Evolutionary conservation across 148 eudicot species (phyloP).

Genomic region (Cornus kousa): DNA sequence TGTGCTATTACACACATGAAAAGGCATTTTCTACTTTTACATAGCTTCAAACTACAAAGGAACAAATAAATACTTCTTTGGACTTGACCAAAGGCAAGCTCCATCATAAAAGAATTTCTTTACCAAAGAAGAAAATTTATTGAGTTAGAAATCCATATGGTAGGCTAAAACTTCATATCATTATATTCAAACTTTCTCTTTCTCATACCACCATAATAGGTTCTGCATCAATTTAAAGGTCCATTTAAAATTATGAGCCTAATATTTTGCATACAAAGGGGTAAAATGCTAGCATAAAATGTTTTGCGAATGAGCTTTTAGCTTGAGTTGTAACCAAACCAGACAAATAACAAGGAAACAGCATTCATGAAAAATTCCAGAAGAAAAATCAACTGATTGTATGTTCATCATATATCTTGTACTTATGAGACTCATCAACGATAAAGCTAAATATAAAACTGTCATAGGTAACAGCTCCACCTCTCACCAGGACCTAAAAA

Average conservation of each 20-base stretch:
- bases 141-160: background rate
- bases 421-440: background rate
- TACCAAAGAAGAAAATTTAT: background rate
- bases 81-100: background rate
- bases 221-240: background rate
- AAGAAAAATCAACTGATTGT: background rate
- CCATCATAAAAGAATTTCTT: background rate
- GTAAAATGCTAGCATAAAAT: background rate
- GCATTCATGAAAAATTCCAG: background rate
- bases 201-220: background rate
- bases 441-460: background rate
- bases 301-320: too few relatives aligned
- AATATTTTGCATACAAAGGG: background rate
- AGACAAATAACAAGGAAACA: background rate
- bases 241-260: background rate
- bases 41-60: background rate
- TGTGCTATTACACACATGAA: background rate
- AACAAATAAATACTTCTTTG: background rate
- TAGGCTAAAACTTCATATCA: background rate
- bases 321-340: too few relatives aligned
- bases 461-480: background rate
- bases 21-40: background rate
- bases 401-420: background rate
- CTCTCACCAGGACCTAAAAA: background rate
- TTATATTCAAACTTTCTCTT: background rate